Evolutionary conservation across 805 yeast species (phyloP).

Genomic region (Yarrowia yakushimensis): DNA sequence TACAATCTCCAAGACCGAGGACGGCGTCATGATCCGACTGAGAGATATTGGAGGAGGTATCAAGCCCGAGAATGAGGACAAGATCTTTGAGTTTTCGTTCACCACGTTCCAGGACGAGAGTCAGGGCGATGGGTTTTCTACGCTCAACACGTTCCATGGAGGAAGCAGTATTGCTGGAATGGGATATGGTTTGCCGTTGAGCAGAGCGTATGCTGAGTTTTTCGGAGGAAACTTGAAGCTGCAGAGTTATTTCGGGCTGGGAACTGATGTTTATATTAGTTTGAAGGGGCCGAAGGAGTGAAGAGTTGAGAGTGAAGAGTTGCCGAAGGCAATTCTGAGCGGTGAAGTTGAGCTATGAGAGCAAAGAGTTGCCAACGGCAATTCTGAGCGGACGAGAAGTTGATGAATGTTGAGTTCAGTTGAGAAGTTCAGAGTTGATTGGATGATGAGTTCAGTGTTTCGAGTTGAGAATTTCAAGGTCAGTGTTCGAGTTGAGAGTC

Average conservation of each 20-base stretch:
- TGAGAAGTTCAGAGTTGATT: too few species aligned
- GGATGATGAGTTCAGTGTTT: too few species aligned
- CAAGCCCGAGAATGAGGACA: constrained; percentile 56
- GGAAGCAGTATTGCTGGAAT: constrained; percentile 80
- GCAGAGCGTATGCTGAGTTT: constrained; percentile 67
- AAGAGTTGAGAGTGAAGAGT: neutral
- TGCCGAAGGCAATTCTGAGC: neutral
- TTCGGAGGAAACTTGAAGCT: constrained; percentile 68
- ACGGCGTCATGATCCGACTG: constrained; percentile 65
- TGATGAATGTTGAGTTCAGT: too few species aligned
- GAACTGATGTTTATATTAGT: constrained; percentile 68
- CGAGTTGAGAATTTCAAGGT: too few species aligned
- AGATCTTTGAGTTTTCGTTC: constrained; percentile 82
- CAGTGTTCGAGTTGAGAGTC: too few species aligned
- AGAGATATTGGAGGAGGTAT: constrained; percentile 92
- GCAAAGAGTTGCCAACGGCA: too few species aligned
- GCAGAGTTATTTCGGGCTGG: constrained; percentile 71
- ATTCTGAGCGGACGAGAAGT: too few species aligned
- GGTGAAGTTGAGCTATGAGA: too few species aligned
- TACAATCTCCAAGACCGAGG: constrained; percentile 46
- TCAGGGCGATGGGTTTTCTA: constrained; percentile 52
- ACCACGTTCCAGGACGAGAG: constrained; percentile 60
- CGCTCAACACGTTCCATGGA: constrained; percentile 64
- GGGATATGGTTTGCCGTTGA: constrained; percentile 92
- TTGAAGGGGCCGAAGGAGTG: constrained; percentile 26